Evolutionary conservation across 2,329 filamentous ascomycete species (phyloP).

Genomic region (Alternaria consortialis): DNA sequence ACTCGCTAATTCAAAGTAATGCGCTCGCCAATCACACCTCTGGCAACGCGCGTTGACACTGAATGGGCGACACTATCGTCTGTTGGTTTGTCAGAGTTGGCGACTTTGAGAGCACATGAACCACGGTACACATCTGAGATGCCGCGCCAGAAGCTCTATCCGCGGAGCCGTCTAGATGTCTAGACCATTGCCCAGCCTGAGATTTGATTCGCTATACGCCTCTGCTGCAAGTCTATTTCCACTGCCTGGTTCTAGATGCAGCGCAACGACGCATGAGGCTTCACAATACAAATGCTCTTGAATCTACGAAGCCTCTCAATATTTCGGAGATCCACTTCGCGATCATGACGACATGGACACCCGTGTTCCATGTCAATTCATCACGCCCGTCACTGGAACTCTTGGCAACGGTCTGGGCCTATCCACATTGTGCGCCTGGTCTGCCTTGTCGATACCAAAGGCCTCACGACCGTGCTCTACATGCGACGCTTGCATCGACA

Average conservation of each 20-base stretch:
- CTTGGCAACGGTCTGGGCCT: constrained; percentile 42
- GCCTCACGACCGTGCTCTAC: constrained; percentile 8
- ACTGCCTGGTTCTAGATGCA: background rate
- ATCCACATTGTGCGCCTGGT: constrained; percentile 6
- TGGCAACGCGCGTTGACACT: constrained; percentile 1
- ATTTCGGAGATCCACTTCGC: background rate
- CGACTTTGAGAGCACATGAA: constrained; percentile 5
- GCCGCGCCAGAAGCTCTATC: constrained; percentile 6
- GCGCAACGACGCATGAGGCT: background rate
- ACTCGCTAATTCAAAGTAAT: constrained; percentile 3
- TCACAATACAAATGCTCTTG: background rate
- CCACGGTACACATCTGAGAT: constrained; percentile 3
- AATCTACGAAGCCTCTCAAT: background rate
- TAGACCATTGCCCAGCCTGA: background rate
- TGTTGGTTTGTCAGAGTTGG: constrained; percentile 3
- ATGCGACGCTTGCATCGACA: constrained; percentile 10
- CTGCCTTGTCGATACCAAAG: constrained; percentile 10
- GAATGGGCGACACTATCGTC: background rate
- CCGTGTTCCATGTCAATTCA: constrained; percentile 8
- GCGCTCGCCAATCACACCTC: constrained; percentile 3
- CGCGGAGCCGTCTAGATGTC: background rate
- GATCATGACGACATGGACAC: constrained; percentile 30
- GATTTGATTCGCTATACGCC: background rate
- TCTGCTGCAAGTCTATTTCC: background rate
- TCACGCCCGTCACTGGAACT: constrained; percentile 19